A percentile compares a stretch with the other conserved stretches of the same genome.
Evolutionary conservation across 2,329 filamentous ascomycete species (phyloP).

Genomic region (Microdochium trichocladiopsis): DNA sequence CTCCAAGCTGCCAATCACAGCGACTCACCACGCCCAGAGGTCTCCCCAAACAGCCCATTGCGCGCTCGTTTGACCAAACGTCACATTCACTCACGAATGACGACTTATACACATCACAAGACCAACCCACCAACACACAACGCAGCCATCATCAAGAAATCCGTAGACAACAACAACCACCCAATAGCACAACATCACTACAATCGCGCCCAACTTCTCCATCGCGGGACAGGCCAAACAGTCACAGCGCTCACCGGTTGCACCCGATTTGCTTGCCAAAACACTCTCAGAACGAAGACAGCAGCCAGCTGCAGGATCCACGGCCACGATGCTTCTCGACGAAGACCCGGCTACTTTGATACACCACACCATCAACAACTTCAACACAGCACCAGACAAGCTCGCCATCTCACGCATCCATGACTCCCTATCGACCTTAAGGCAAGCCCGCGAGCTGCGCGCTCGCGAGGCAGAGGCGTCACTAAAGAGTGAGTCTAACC

Average conservation of each 20-base stretch:
- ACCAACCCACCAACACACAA: no score
- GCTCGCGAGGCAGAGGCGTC: slow-evolving; percentile 62
- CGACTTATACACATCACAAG: no score
- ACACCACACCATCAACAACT: slow-evolving; percentile 84
- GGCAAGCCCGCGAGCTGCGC: slow-evolving; percentile 74
- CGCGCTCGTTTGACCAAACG: no score
- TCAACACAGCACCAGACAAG: slow-evolving; percentile 89
- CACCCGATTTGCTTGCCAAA: not conserved
- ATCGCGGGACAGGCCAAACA: no score
- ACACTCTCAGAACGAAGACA: not conserved
- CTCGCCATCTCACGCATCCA: slow-evolving; percentile 74
- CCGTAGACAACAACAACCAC: no score
- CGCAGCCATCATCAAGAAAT: no score
- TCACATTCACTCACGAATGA: no score
- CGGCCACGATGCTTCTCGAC: slow-evolving; percentile 77
- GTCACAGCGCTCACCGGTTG: no score
- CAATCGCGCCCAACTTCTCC: no score
- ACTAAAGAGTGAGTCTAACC: slow-evolving; percentile 45
- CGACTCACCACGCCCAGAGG: no score
- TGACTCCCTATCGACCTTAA: slow-evolving; percentile 76
- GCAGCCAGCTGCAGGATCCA: not conserved
- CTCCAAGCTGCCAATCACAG: not conserved
- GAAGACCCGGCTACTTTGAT: slow-evolving; percentile 89
- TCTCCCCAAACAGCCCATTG: no score
- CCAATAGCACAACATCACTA: no score